These are phyloP conservation scores for Cladophialophora psammophila DNA, from an alignment of 2,329 filamentous ascomycete genomes.

Conservation along the genomic window DNA sequence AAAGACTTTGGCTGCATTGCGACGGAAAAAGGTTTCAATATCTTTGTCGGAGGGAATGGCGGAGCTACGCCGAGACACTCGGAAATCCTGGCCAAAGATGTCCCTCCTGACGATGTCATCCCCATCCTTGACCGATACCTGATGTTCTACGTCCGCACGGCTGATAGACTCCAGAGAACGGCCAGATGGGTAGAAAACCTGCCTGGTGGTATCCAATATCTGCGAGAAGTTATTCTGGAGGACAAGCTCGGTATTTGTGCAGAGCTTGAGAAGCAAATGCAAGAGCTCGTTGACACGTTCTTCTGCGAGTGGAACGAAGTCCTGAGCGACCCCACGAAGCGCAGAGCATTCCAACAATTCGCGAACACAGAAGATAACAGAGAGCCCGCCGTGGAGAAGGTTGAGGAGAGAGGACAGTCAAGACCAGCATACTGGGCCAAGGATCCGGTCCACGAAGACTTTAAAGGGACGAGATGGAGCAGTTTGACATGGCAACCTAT, in stretches of 20 bases:
- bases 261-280: conserved; percentile 86
- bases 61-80: conserved; percentile 84
- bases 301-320: conserved; percentile 94
- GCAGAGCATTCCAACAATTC: conserved; percentile 79
- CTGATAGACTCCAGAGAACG: conserved; percentile 87
- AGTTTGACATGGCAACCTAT: conserved; percentile 80
- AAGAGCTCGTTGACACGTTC: conserved; percentile 80
- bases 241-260: conserved; percentile 87
- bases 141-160: conserved; percentile 92
- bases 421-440: conserved; percentile 81
- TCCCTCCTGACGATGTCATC: conserved; percentile 80
- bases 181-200: conserved; percentile 86
- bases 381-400: conserved; percentile 70
- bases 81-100: conserved; percentile 84
- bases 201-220: conserved; percentile 82
- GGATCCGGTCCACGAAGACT: conserved; percentile 72
- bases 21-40: conserved; percentile 91
- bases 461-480: conserved; percentile 72
- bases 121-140: conserved; percentile 87
- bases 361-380: conserved; percentile 78
- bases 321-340: conserved; percentile 71
- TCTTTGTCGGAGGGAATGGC: conserved; percentile 89
- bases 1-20: conserved; percentile 95
- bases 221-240: conserved; percentile 80
- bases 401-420: conserved; percentile 74